A percentile compares a stretch with the other conserved stretches of the same genome.
These are phyloP conservation scores for Diddensiella transvaalensis DNA, from an alignment of 805 yeast species.

Conservation along the genomic window DNA sequence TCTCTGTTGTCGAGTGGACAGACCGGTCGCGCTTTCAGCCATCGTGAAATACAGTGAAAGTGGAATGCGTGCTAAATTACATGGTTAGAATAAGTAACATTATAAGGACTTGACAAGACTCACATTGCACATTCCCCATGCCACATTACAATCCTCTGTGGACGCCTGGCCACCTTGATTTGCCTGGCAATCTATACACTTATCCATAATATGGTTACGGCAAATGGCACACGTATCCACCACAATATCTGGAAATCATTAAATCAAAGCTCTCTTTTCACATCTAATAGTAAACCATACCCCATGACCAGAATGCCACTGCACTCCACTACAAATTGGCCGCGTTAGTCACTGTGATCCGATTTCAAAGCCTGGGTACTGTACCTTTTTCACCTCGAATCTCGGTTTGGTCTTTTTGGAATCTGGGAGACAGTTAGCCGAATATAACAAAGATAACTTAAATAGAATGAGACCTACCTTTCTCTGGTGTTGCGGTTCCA, in stretches of 20 bases:
- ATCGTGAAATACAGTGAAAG: conserved; percentile 90
- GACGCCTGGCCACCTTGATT: conserved; percentile 54
- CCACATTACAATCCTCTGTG: conserved; percentile 81
- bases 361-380: not conserved
- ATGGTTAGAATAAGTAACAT: not conserved
- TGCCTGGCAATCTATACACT: conserved; percentile 93
- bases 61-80: conserved; percentile 82
- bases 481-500: not conserved
- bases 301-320: conserved; percentile 99
- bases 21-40: conserved; percentile 92
- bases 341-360: not conserved
- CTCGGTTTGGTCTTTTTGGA: conserved; percentile 47
- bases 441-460: not conserved
- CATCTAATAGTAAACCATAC: too few species aligned
- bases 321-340: conserved; percentile 73
- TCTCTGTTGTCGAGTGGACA: conserved; percentile 95
- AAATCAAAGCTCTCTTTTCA: too few species aligned
- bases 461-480: not conserved
- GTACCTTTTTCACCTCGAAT: conserved; percentile 79
- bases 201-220: conserved; percentile 96
- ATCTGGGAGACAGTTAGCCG: not conserved
- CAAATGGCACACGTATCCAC: conserved; percentile 98
- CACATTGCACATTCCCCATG: conserved; percentile 89
- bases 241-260: conserved; percentile 57
- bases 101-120: conserved; percentile 8